Evolutionary conservation across 1,139 yeast species (phyloP).

Genomic region (Geotrichum cucujoidarum): DNA sequence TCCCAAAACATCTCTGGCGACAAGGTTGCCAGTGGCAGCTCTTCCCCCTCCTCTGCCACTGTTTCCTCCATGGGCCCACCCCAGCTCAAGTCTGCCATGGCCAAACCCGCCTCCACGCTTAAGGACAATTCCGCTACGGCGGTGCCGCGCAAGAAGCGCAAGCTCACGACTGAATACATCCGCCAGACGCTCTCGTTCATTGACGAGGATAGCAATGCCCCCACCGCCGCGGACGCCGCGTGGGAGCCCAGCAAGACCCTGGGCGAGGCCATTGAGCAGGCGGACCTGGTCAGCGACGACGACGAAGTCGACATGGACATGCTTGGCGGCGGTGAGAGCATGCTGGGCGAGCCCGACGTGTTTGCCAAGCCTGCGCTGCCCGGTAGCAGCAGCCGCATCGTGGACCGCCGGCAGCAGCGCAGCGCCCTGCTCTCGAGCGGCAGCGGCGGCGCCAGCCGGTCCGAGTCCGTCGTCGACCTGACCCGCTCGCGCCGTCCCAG

Average conservation of each 20-base stretch:
- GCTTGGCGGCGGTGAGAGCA: neutral
- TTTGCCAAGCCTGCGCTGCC: neutral
- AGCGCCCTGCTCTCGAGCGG: neutral
- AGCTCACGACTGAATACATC: conserved; percentile 47
- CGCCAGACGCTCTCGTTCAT: conserved; percentile 62
- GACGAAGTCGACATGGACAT: conserved; percentile 4
- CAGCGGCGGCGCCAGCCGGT: neutral
- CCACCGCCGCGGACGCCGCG: neutral
- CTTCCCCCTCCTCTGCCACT: neutral
- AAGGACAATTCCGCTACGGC: neutral
- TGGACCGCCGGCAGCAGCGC: conserved; percentile 4
- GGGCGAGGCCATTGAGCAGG: conserved; percentile 7
- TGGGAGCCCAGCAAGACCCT: conserved; percentile 17
- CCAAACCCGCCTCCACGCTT: neutral
- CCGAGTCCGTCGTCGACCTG: neutral
- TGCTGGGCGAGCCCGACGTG: conserved; percentile 2
- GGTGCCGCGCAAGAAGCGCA: conserved; percentile 14
- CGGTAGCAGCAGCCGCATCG: neutral
- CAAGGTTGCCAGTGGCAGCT: no score
- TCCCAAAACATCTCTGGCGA: no score
- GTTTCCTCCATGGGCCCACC: conserved; percentile 10
- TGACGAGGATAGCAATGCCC: conserved; percentile 29
- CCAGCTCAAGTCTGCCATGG: neutral
- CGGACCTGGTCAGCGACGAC: conserved; percentile 6
- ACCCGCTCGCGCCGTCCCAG: neutral